phyloP scores from a whole-genome alignment of 2,329 filamentous ascomycete species.

The Chalaropsis ovoidea region DNA sequence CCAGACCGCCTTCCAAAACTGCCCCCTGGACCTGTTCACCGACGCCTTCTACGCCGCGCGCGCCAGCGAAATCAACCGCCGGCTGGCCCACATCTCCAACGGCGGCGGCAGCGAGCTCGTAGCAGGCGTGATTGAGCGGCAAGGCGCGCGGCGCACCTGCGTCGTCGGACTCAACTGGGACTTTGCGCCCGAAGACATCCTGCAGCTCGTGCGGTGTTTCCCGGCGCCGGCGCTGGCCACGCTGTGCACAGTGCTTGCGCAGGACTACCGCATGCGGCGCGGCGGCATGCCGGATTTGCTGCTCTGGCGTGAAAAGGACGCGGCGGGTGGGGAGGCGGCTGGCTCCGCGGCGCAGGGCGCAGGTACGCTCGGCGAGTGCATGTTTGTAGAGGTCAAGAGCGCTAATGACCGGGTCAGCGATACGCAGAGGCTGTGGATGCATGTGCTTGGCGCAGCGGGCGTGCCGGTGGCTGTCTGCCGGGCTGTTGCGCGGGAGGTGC shows the following conservation, averaged over 20 bases:
- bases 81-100: conserved; percentile 78
- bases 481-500: conserved; percentile 43
- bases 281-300: conserved; percentile 89
- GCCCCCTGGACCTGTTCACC: conserved; percentile 82
- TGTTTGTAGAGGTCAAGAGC: conserved; percentile 73
- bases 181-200: conserved; percentile 65
- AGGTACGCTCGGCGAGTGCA: conserved; percentile 44
- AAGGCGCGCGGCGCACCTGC: conserved; percentile 64
- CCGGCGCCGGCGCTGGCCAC: conserved; percentile 67
- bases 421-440: conserved; percentile 92
- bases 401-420: conserved; percentile 91
- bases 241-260: conserved; percentile 86
- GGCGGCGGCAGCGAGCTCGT: conserved; percentile 61
- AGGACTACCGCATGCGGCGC: conserved; percentile 77
- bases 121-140: conserved; percentile 54
- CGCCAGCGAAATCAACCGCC: conserved; percentile 79
- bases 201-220: conserved; percentile 71
- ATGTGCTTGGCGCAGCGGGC: conserved; percentile 77
- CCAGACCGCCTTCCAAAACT: conserved; percentile 89
- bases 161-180: conserved; percentile 90
- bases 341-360: conserved; percentile 7
- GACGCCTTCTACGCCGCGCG: conserved; percentile 82
- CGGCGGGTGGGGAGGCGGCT: neutral
- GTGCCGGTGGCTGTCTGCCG: conserved; percentile 74
- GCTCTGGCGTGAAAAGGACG: conserved; percentile 54